Percentiles rank a stretch among this genome's conserved stretches.
phyloP scores from a whole-genome alignment of 2,329 filamentous ascomycete genomes.

The Cercospora sojina region DNA sequence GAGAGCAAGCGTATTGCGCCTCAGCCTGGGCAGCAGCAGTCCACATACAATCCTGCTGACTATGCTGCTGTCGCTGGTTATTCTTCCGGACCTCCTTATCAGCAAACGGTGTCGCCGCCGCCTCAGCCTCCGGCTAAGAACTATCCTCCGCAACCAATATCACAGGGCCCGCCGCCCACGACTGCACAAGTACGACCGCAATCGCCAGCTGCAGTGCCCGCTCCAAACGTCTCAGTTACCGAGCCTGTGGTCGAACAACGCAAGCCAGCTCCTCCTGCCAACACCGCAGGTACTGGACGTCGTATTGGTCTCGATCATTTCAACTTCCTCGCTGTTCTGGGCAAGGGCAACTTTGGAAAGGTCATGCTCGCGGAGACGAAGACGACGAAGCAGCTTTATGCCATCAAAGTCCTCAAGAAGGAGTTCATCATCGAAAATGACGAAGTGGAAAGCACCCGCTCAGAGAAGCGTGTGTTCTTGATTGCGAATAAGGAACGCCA shows the following conservation, averaged over 20 bases:
- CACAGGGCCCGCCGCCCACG: conserved; percentile 44
- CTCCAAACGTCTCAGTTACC: conserved; percentile 32
- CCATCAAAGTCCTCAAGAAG: conserved; percentile 99
- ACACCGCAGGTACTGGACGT: conserved; percentile 67
- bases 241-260: conserved; percentile 38
- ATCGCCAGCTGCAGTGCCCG: conserved; percentile 34
- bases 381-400: conserved; percentile 84
- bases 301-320: conserved; percentile 97
- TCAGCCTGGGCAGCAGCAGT: conserved; percentile 46
- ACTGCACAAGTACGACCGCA: conserved; percentile 43
- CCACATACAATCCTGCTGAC: conserved; percentile 71
- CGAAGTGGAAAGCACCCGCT: conserved; percentile 95
- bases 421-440: conserved; percentile 99
- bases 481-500: conserved; percentile 96
- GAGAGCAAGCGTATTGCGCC: conserved; percentile 32
- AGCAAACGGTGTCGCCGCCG: conserved; percentile 46
- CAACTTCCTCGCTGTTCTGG: conserved; percentile 96
- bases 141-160: conserved; percentile 52
- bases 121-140: conserved; percentile 57
- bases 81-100: conserved; percentile 38
- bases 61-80: conserved; percentile 56
- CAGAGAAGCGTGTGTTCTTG: conserved; percentile 95
- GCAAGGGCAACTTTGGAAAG: conserved; percentile 99
- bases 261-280: conserved; percentile 69
- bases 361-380: conserved; percentile 99